Percentiles rank a stretch among this genome's conserved stretches.
Conservation (phyloP, 1,139 yeast genomes). For the Komagataea norvegica region DNA sequence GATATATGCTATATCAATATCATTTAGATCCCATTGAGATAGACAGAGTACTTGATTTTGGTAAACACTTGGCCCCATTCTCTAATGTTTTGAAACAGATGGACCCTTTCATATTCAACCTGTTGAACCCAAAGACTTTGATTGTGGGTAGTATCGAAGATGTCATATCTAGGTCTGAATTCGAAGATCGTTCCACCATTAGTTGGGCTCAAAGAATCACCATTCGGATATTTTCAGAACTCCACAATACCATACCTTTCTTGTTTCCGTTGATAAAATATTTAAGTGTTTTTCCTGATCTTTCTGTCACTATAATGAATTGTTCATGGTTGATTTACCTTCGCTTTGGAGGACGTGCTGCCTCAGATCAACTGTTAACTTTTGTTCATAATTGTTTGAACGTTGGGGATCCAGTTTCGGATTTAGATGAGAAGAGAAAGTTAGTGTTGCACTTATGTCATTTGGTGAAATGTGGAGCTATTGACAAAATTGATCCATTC, state of each 20-base stretch:
- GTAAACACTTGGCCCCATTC: constrained; percentile 5
- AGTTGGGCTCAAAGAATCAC: constrained; percentile 34
- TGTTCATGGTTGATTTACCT: constrained; percentile 28
- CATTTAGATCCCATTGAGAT: constrained; percentile 5
- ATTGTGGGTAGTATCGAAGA: constrained; percentile 13
- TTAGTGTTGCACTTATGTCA: constrained; percentile 39
- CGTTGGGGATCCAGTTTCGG: constrained; percentile 24
- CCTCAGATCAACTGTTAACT: constrained; percentile 9
- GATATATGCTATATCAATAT: constrained; percentile 12
- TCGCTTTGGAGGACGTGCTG: constrained; percentile 16
- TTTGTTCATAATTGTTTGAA: constrained; percentile 11
- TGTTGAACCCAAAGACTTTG: constrained; percentile 7
- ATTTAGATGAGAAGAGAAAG: constrained; percentile 26
- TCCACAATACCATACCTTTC: constrained; percentile 20
- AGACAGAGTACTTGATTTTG: constrained; percentile 10
- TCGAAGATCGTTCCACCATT: background rate
- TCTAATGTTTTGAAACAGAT: constrained; percentile 9
- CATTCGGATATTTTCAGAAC: constrained; percentile 35
- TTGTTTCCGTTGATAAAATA: constrained; percentile 26
- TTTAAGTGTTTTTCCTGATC: constrained; percentile 14
- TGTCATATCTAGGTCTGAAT: background rate
- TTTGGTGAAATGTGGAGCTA: constrained; percentile 35
- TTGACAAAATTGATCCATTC: constrained; percentile 33
- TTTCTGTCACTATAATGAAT: constrained; percentile 19
- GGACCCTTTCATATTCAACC: constrained; percentile 14